Evolutionary conservation across 805 yeast species (phyloP).

Genomic region (Phaffomyces antillensis): DNA sequence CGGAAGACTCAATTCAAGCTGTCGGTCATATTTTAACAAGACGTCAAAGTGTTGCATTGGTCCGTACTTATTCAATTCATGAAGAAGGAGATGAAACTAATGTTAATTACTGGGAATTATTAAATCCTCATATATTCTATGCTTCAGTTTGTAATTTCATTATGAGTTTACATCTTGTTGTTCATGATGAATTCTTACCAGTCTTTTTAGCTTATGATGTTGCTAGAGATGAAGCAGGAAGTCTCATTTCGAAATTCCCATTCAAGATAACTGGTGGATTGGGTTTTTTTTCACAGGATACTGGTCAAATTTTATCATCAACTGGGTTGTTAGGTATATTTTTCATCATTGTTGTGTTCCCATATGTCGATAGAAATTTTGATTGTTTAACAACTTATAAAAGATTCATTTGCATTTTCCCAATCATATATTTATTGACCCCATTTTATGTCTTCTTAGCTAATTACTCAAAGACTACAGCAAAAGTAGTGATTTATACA

Average conservation of each 20-base stretch:
- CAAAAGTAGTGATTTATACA: conserved; percentile 18
- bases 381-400: conserved; percentile 16
- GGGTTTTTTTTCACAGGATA: conserved; percentile 14
- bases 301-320: conserved; percentile 16
- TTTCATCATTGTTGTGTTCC: conserved; percentile 13
- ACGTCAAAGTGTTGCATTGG: conserved; percentile 25
- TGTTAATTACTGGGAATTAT: conserved; percentile 19
- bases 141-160: conserved; percentile 33
- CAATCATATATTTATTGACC: conserved; percentile 11
- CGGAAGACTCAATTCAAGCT: conserved; percentile 22
- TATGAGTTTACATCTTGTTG: conserved; percentile 40
- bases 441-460: conserved; percentile 17
- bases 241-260: conserved; percentile 13
- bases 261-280: conserved; percentile 18
- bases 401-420: conserved; percentile 11
- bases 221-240: conserved; percentile 9
- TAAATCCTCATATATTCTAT: conserved; percentile 26
- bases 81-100: conserved; percentile 23
- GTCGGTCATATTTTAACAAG: conserved; percentile 23
- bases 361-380: conserved; percentile 17
- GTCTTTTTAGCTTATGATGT: conserved; percentile 38
- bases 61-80: conserved; percentile 26
- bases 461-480: conserved; percentile 11
- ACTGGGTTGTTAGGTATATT: conserved; percentile 17
- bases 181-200: conserved; percentile 49